Conservation (phyloP, 345 rosid species). For the Rhodamnia argentea region DNA sequence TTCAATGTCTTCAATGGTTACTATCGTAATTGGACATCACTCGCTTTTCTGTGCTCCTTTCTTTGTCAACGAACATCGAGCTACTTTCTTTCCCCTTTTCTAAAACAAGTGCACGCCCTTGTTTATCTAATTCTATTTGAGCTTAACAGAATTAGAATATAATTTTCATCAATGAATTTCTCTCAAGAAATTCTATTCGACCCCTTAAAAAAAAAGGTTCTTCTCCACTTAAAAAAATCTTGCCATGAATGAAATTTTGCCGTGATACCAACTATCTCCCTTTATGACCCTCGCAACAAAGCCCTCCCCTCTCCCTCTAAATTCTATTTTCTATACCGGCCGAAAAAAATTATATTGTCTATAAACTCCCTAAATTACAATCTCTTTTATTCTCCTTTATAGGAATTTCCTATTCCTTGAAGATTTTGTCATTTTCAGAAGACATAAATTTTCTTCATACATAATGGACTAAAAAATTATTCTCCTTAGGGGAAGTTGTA, state of each 20-base stretch:
- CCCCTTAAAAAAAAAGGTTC: not conserved
- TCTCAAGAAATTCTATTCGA: not conserved
- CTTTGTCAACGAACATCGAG: no score
- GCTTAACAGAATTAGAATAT: not conserved
- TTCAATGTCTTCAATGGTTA: no score
- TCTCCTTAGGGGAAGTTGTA: no score
- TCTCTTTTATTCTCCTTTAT: not conserved
- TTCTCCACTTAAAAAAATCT: not conserved
- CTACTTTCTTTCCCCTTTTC: not conserved
- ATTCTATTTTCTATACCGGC: not conserved
- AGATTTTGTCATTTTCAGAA: no score
- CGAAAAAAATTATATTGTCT: not conserved
- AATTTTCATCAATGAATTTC: not conserved
- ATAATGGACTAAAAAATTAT: no score
- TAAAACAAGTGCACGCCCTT: no score
- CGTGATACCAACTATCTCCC: not conserved
- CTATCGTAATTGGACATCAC: no score
- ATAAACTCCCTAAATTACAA: not conserved
- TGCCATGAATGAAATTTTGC: not conserved
- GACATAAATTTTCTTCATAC: not conserved
- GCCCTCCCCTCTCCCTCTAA: not conserved
- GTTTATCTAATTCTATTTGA: not conserved
- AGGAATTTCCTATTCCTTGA: not conserved
- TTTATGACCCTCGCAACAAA: not conserved
- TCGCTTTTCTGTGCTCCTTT: no score